Percentiles rank a stretch among this genome's conserved stretches.
Evolutionary conservation across 1,284 basidiomycete genomes (phyloP).

Genomic region (Marasmius sp.): DNA sequence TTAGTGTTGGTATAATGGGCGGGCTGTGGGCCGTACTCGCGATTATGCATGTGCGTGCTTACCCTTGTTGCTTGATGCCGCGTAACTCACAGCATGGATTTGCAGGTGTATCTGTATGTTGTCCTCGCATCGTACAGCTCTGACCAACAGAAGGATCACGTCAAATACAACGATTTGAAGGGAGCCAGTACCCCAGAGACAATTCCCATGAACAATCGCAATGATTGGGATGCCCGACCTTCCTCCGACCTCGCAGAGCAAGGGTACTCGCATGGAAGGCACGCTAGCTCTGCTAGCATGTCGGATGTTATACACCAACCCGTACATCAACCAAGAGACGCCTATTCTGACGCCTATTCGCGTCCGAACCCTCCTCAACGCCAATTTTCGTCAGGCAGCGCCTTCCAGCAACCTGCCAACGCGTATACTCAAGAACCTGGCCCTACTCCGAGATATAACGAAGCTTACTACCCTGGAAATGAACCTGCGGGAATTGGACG

Average conservation of each 20-base stretch:
- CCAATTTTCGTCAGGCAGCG: constrained; percentile 10
- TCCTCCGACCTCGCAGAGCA: constrained; percentile 44
- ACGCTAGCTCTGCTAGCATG: constrained; percentile 56
- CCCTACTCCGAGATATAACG: constrained; percentile 41
- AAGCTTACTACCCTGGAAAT: constrained; percentile 30
- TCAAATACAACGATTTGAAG: constrained; percentile 76
- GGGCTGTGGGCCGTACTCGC: constrained; percentile 80
- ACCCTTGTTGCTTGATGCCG: neutral
- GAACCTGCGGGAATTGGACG: constrained; percentile 31
- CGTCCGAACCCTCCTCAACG: constrained; percentile 28
- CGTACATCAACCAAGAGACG: constrained; percentile 44
- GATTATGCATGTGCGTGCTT: constrained; percentile 63
- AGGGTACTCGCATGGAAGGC: constrained; percentile 44
- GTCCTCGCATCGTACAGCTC: constrained; percentile 74
- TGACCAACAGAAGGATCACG: constrained; percentile 77
- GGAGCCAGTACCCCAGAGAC: constrained; percentile 62
- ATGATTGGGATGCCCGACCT: constrained; percentile 72
- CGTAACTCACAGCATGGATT: constrained; percentile 8
- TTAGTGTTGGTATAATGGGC: constrained; percentile 88
- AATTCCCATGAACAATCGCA: constrained; percentile 63
- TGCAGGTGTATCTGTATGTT: constrained; percentile 67
- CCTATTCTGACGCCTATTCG: constrained; percentile 27
- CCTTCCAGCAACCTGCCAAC: constrained; percentile 26
- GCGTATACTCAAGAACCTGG: constrained; percentile 45
- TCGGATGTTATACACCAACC: constrained; percentile 56